Evolutionary conservation across 805 yeast species (phyloP), one percentile per base, ranked within the genome.

Genomic region (Jamesozyma lodderae): DNA sequence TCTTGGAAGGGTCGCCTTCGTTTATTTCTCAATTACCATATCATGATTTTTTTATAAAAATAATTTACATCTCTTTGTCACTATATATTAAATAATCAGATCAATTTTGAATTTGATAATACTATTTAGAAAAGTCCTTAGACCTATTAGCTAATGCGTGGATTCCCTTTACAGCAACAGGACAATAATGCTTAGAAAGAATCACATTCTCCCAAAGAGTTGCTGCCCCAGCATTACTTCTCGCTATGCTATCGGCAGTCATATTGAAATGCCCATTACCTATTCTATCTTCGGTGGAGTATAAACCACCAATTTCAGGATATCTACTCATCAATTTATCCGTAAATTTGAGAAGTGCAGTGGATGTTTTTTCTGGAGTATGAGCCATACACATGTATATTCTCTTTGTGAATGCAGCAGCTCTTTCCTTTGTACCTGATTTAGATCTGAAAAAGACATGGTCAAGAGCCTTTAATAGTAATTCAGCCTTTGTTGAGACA

Each of bases 161-260:
- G 2, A 69, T 73, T 13, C 86, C 88, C 49, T 79, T 80, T 17
- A 78, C 70, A n/a, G 88, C 84, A 41, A 73, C 62, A 2, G 95
- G 94, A 43, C 86, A 75, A 55, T 84, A 92, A 60, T 92, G 97
- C 44, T 77, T 75, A 41, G 79, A 81, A 40, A 92, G 64, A 29
- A 90, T 60, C 5, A 79, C 79, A 37, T 78, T 75, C 54, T 92
- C 98, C 95, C 95, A 92, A 25, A 90, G 62, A 0, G 87, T 81
- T 1, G 96, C 94, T 14, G 90, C 92, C 31, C 81, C 90, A 2
- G 94, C 73, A 53, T 92, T 88, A 48, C 83, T 67, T 55, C 90
- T 75, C 47, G 81, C 84, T 17, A 84, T 75, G 33, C 74, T 78
- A 37, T 73, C 73, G 10, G 71, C 71, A 35, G 77, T 86, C 47